Conservation (phyloP, 805 yeast species). For the Wickerhamiella australiensis region DNA sequence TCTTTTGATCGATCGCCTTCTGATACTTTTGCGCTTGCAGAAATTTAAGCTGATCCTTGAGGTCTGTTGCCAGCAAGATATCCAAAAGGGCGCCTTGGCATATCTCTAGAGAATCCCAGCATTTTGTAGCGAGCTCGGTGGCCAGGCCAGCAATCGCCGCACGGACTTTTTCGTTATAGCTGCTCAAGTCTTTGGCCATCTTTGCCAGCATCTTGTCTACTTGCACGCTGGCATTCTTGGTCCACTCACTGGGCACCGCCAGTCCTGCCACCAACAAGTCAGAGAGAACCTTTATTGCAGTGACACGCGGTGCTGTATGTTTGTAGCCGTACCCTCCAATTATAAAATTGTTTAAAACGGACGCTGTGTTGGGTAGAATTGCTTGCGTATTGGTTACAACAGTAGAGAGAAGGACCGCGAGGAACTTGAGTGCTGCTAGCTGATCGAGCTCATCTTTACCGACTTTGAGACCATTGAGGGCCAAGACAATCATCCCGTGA, state of each 20-base stretch:
- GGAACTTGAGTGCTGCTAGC: not conserved
- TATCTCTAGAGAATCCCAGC: constrained; percentile 8
- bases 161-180: not conserved
- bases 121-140: not conserved
- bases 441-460: not conserved
- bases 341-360: constrained; percentile 17
- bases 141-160: not conserved
- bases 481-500: constrained; percentile 3
- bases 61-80: not conserved
- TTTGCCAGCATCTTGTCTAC: constrained; percentile 3
- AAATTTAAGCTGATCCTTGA: not conserved
- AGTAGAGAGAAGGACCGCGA: not conserved
- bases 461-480: not conserved
- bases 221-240: constrained; percentile 4
- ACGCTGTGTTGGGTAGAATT: constrained; percentile 18
- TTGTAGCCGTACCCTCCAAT: constrained; percentile 12
- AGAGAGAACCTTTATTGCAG: constrained; percentile 53
- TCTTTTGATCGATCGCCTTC: not conserved
- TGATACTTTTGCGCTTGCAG: not conserved
- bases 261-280: not conserved
- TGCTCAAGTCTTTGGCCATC: not conserved
- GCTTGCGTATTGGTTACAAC: constrained; percentile 20
- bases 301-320: constrained; percentile 54
- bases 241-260: not conserved
- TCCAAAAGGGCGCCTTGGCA: constrained; percentile 6